Evolutionary conservation across 306 rosid genomes (phyloP).

Genomic region (Macrotyloma uniflorum): DNA sequence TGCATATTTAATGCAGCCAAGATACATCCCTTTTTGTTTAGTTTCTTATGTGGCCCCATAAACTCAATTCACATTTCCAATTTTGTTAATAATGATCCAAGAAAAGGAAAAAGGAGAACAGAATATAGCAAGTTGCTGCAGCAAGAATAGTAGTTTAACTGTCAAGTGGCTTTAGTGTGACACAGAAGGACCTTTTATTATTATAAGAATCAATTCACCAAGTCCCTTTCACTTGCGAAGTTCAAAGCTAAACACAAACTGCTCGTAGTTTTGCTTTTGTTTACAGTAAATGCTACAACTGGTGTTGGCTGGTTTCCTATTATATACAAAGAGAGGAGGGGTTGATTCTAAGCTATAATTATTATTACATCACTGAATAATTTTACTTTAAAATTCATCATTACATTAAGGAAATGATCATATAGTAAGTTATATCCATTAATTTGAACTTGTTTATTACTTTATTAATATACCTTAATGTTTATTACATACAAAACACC

Average conservation of each 20-base stretch:
- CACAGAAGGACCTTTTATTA: background rate
- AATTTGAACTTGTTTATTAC: background rate
- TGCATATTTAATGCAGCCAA: background rate
- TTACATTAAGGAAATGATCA: background rate
- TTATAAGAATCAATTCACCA: background rate
- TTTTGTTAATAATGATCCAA: slow-evolving; percentile 14
- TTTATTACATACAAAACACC: background rate
- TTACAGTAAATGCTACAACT: background rate
- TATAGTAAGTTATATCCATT: background rate
- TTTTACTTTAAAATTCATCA: background rate
- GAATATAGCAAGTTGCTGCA: slow-evolving; percentile 38
- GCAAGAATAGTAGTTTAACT: background rate
- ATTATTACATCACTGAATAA: background rate
- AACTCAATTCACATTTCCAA: slow-evolving; percentile 11
- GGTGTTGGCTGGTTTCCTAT: background rate
- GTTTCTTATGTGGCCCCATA: background rate
- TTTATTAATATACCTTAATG: background rate
- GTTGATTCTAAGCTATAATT: background rate
- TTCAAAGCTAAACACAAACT: slow-evolving; percentile 4
- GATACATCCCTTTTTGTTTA: background rate
- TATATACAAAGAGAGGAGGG: background rate
- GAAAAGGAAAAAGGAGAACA: background rate
- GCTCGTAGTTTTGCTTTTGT: background rate
- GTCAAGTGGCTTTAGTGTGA: slow-evolving; percentile 33
- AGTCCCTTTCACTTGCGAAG: slow-evolving; percentile 2